Conservation (phyloP, 306 rosid genomes). For the Lupinus albus region DNA sequence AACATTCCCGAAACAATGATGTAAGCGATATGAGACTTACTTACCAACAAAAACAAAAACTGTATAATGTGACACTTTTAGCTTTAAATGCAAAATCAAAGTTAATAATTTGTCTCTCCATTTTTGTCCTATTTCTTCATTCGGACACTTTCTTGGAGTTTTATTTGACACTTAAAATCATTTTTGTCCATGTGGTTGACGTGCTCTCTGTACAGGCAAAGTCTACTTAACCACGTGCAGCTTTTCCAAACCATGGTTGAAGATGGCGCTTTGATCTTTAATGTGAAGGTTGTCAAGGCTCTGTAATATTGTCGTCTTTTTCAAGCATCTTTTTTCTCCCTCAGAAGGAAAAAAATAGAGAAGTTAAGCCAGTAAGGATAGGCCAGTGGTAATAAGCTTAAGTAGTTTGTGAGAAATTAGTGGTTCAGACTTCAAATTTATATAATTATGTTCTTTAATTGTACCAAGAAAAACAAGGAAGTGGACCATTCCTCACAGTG, state of each 20-base stretch:
- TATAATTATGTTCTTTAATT: conserved; percentile 13
- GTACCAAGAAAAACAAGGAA: conserved; percentile 4
- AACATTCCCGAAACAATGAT: too few species aligned
- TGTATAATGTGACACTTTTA: too few species aligned
- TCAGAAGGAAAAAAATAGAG: background rate
- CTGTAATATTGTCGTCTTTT: conserved; percentile 27
- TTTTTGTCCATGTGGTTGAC: conserved; percentile 18
- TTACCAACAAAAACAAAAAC: too few species aligned
- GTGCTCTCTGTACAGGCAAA: conserved; percentile 57
- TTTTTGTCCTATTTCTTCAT: conserved; percentile 11
- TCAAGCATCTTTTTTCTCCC: conserved; percentile 9
- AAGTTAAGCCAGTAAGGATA: conserved; percentile 3
- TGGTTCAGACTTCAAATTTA: conserved; percentile 21
- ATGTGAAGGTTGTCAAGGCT: conserved; percentile 46
- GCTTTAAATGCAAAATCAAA: too few species aligned
- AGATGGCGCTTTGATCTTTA: conserved; percentile 45
- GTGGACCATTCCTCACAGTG: background rate
- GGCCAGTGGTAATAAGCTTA: conserved; percentile 7
- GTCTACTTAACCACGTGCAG: conserved; percentile 51
- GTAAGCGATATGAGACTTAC: too few species aligned
- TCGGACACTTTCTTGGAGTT: background rate
- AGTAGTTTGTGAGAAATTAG: background rate
- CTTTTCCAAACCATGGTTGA: conserved; percentile 51
- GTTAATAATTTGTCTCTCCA: too few species aligned
- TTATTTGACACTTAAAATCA: background rate